Conservation (phyloP, 768 basidiomycete genomes). For the Amanita brunnescens region DNA sequence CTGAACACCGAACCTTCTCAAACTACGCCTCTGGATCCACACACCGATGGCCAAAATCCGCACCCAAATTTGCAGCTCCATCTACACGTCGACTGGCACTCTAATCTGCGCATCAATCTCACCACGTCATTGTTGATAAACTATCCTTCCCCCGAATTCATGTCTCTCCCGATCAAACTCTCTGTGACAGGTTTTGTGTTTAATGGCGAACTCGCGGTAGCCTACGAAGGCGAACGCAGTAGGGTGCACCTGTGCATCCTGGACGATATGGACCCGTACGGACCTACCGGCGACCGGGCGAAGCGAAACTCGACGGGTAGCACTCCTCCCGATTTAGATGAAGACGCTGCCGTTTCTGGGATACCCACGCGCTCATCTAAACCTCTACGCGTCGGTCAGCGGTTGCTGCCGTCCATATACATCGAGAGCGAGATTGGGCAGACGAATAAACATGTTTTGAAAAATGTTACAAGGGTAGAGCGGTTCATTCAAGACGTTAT, state of each 20-base stretch:
- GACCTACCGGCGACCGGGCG: constrained; percentile 50
- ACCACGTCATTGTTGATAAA: constrained; percentile 93
- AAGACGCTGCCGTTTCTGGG: constrained; percentile 34
- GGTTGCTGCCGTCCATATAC: constrained; percentile 76
- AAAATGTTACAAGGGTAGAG: constrained; percentile 94
- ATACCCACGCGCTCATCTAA: constrained; percentile 43
- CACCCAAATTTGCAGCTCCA: constrained; percentile 82
- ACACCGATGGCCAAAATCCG: constrained; percentile 10
- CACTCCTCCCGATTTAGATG: constrained; percentile 56
- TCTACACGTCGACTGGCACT: constrained; percentile 76
- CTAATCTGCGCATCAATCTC: constrained; percentile 81
- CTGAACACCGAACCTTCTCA: constrained; percentile 16
- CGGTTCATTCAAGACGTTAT: constrained; percentile 93
- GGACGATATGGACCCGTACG: constrained; percentile 82
- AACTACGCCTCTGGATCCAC: constrained; percentile 10
- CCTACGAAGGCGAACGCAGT: constrained; percentile 77
- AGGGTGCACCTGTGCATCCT: constrained; percentile 85
- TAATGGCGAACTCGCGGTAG: constrained; percentile 79
- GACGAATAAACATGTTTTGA: constrained; percentile 88
- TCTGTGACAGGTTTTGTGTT: constrained; percentile 87
- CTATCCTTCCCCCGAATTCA: constrained; percentile 93
- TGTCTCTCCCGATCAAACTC: constrained; percentile 92
- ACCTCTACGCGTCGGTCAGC: constrained; percentile 70
- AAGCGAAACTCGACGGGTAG: constrained; percentile 41
- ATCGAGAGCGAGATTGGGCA: constrained; percentile 98